Conservation (phyloP, 2,329 filamentous ascomycete genomes). For the Dendrostoma leiphaemia region DNA sequence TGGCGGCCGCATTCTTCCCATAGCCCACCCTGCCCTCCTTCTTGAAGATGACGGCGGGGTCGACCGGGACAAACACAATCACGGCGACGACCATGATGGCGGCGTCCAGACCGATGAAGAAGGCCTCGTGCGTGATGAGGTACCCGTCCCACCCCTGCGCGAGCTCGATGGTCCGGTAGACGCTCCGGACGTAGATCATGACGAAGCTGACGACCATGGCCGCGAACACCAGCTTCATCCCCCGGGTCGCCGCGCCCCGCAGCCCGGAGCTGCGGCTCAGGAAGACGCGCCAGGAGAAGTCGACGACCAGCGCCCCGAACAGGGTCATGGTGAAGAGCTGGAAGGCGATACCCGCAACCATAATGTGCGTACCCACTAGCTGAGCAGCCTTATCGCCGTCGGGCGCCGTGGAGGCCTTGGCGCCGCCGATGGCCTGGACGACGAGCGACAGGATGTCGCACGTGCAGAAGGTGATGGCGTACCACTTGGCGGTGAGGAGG, state of each 20-base stretch:
- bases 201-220: conserved; percentile 40
- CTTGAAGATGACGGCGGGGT: conserved; percentile 30
- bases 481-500: conserved; percentile 38
- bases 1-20: background rate
- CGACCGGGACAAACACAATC: conserved; percentile 40
- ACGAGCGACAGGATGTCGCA: conserved; percentile 45
- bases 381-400: conserved; percentile 30
- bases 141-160: conserved; percentile 48
- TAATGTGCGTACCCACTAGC: conserved; percentile 40
- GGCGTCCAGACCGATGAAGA: conserved; percentile 48
- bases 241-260: conserved; percentile 28
- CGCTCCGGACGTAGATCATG: conserved; percentile 44
- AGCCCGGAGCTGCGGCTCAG: conserved; percentile 22
- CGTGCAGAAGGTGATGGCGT: conserved; percentile 46
- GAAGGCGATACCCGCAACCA: conserved; percentile 50
- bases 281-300: conserved; percentile 38
- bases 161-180: conserved; percentile 50
- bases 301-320: conserved; percentile 37
- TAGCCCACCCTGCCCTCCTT: background rate
- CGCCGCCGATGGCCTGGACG: conserved; percentile 47
- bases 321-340: conserved; percentile 47
- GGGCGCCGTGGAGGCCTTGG: conserved; percentile 40
- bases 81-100: conserved; percentile 46
- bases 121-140: conserved; percentile 47
- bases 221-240: conserved; percentile 26